These are phyloP conservation scores for Exserohilum turcica DNA, from an alignment of 2,329 filamentous ascomycete species.

Conservation along the genomic window DNA sequence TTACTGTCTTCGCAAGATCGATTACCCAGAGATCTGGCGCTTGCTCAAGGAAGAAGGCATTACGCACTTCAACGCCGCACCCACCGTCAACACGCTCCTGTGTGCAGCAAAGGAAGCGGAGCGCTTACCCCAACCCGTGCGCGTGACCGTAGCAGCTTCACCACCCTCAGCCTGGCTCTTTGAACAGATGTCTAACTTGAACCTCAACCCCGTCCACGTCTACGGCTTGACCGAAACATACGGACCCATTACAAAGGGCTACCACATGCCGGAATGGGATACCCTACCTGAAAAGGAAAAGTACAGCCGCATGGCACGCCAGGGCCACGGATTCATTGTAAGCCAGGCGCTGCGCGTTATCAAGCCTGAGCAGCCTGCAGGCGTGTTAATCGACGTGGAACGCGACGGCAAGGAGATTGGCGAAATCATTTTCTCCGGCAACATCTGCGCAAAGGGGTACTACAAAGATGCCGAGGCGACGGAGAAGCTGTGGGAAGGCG, in stretches of 20 bases:
- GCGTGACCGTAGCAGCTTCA: constrained; percentile 89
- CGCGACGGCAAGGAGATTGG: constrained; percentile 77
- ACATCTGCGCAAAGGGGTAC: constrained; percentile 91
- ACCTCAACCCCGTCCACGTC: constrained; percentile 88
- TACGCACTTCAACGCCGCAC: constrained; percentile 94
- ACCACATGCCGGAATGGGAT: constrained; percentile 86
- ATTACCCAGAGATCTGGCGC: constrained; percentile 91
- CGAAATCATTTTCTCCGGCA: constrained; percentile 85
- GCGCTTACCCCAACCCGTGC: constrained; percentile 70
- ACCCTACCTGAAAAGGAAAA: constrained; percentile 72
- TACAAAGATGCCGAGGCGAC: constrained; percentile 89
- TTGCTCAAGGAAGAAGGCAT: constrained; percentile 84
- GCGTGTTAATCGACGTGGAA: constrained; percentile 68
- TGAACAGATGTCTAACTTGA: constrained; percentile 86
- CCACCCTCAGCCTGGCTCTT: constrained; percentile 91
- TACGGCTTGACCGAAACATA: constrained; percentile 91
- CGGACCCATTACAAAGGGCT: constrained; percentile 93
- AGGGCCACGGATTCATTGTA: constrained; percentile 89
- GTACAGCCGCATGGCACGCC: constrained; percentile 87
- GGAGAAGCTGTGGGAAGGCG: constrained; percentile 82
- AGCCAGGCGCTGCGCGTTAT: constrained; percentile 81
- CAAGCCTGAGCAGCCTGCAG: constrained; percentile 74
- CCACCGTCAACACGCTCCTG: constrained; percentile 93
- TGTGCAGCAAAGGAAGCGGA: constrained; percentile 79
- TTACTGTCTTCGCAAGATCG: constrained; percentile 91